A percentile compares a stretch with the other conserved stretches of the same genome.
Evolutionary conservation across 2,329 filamentous ascomycete genomes (phyloP).

Genomic region (Trichoderma sp.): DNA sequence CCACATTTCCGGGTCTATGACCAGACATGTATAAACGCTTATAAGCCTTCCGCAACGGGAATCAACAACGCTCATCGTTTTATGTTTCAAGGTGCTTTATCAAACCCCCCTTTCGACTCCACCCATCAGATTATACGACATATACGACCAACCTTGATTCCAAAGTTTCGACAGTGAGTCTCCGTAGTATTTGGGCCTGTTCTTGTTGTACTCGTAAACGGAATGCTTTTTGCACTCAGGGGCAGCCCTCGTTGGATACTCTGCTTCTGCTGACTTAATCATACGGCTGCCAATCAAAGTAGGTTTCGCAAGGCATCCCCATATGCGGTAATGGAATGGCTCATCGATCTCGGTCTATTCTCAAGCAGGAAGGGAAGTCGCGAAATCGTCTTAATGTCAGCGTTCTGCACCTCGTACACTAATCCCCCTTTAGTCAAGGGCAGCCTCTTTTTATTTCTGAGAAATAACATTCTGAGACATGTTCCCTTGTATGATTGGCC

Average conservation of each 20-base stretch:
- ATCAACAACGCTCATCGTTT: constrained; percentile 1
- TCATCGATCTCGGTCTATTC: background rate
- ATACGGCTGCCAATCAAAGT: background rate
- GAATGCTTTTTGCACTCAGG: background rate
- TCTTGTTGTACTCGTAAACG: background rate
- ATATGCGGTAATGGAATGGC: background rate
- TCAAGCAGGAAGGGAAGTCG: background rate
- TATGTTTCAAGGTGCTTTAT: background rate
- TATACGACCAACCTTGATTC: background rate
- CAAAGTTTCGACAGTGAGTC: background rate
- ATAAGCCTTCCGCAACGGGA: background rate
- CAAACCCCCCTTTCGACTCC: background rate
- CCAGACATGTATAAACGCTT: background rate
- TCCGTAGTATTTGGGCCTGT: background rate
- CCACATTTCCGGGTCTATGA: background rate
- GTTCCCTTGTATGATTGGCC: background rate
- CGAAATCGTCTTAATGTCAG: background rate
- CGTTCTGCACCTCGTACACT: constrained; percentile 2
- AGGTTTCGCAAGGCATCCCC: constrained; percentile 8
- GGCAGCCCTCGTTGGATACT: background rate
- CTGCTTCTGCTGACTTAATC: background rate
- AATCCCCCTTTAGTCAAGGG: background rate
- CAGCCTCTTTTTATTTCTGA: background rate
- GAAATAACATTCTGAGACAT: background rate
- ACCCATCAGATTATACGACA: background rate